Evolutionary conservation across 768 basidiomycete genomes (phyloP), one percentile per base, ranked within the genome.

Genomic region (Trametes gibbosa): DNA sequence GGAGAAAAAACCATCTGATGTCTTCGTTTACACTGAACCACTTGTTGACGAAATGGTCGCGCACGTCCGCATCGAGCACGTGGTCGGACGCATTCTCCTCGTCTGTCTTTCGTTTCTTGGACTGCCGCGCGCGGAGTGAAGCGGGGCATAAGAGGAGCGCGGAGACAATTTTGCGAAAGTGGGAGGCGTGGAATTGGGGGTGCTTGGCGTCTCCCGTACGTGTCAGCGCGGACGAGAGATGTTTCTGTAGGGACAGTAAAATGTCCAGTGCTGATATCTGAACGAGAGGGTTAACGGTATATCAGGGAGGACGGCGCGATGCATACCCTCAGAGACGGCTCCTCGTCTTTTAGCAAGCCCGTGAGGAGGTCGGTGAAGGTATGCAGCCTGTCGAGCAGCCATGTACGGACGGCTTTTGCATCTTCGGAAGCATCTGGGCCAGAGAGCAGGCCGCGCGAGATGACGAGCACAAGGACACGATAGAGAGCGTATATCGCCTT

Each of bases 1-100:
- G 81, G 34, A 96, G 79, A 76, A 93, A 94, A 75, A 89, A 91
- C 90, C 90, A 95, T 58, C 93, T 83, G 32, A 95, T 76, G 66
- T 96, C 93, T 66, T 92, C 89, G 69, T 90, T 68, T 13, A 89
- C 83, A 63, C 84, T 85, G 65, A 92, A 80, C 86, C 88, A 95
- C 14, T 81, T 85, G 47, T 81, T 80, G 53, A 85, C 75, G 66
- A 93, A 92, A 12, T 79, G 72, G 42, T 83, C 75, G 24, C 85
- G 74, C 3, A 92, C 84, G 56, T 89, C 87, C 5, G 76, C 53
- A 54, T 86, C 81, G 17, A 86, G 72, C 35, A 73, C 70, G 1
- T 76, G 73, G 24, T 76, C 69, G 40, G 71, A 65, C 17, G 65
- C 0, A 1, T 19, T 10, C 21, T 23, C 42, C 41, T 51, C 29